Base-by-base conservation (phyloP, 1,284 basidiomycete species). In the Cronartium quercuum region DNA sequence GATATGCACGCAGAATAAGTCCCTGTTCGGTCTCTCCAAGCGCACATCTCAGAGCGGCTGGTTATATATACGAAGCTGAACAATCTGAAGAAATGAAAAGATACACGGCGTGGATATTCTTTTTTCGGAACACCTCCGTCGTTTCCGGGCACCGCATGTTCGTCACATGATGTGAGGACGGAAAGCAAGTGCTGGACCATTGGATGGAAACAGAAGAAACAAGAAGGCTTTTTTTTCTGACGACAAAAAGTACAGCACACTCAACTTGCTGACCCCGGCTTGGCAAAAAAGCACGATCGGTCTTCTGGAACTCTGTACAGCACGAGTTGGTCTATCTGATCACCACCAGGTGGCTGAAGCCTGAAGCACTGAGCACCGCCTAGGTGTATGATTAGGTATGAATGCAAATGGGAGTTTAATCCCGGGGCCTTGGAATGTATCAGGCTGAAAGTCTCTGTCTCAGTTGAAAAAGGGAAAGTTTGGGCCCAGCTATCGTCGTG, bases 141-240 rank as follows among this genome's bases (percentile, higher is more conserved):
- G 21, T 21, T 57, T 57, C 51, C 51, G 51, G 51, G 51, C 21
- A 57, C 51, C 51, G 51, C 51, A 57, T 57, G 51, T 57, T 57
- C 29, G 51, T 29, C 51, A 57, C 51, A 57, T 57, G 51, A 29
- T 57, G 29, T 57, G 21, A 57, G 51, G 51, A 57, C 29, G 21
- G 29, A 57, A 21, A 12, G 29, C 51, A 29, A 57, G 51, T 57
- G 51, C 51, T 57, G 21, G 51, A 29, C 51, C 51, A 21, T 57
- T 6, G 29, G 51, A 57, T 57, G 51, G 29, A 57, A 57, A 21
- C 21, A 57, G 51, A 57, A 57, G 51, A 57, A 57, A 29, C 51
- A 21, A 21, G 51, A 57, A 29, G 51, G 51, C n/a, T 29, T 29
- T 57, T 57, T 1, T 21, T 57, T 57, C 51, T 57, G 51, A 57